A percentile compares a stretch with the other conserved stretches of the same genome.
These are phyloP conservation scores for Glycine latifolia DNA, from an alignment of 306 rosid genomes.

Conservation along the genomic window DNA sequence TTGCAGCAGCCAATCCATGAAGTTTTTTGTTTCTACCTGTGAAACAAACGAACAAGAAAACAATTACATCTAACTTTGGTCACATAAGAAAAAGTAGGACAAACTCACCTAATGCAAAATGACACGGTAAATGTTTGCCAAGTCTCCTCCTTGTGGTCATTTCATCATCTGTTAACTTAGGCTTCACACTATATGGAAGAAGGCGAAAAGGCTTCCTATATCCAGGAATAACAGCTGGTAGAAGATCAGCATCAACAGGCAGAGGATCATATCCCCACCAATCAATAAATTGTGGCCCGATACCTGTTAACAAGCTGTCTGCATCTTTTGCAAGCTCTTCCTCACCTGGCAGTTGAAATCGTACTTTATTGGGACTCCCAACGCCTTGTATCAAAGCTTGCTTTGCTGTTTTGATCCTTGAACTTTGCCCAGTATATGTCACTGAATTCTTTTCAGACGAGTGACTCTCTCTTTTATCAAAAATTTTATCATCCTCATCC, in stretches of 20 bases:
- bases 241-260: conserved; percentile 94
- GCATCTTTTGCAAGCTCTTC: conserved; percentile 78
- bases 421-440: conserved; percentile 46
- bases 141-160: conserved; percentile 91
- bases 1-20: conserved; percentile 89
- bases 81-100: conserved; percentile 41
- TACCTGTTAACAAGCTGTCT: conserved; percentile 73
- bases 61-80: conserved; percentile 38
- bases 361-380: conserved; percentile 70
- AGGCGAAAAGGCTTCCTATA: conserved; percentile 93
- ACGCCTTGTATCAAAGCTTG: conserved; percentile 76
- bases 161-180: conserved; percentile 89
- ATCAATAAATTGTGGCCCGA: conserved; percentile 90
- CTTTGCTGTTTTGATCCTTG: conserved; percentile 40
- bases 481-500: conserved; percentile 43
- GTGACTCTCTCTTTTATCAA: conserved; percentile 40
- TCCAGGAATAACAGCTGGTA: conserved; percentile 77
- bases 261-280: conserved; percentile 99
- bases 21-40: conserved; percentile 85
- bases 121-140: conserved; percentile 78
- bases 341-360: conserved; percentile 91
- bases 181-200: conserved; percentile 89
- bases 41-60: conserved; percentile 23
- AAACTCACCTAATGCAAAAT: conserved; percentile 88
- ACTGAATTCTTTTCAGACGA: conserved; percentile 51